Conservation (phyloP, 345 rosid species). For the Mangifera indica region DNA sequence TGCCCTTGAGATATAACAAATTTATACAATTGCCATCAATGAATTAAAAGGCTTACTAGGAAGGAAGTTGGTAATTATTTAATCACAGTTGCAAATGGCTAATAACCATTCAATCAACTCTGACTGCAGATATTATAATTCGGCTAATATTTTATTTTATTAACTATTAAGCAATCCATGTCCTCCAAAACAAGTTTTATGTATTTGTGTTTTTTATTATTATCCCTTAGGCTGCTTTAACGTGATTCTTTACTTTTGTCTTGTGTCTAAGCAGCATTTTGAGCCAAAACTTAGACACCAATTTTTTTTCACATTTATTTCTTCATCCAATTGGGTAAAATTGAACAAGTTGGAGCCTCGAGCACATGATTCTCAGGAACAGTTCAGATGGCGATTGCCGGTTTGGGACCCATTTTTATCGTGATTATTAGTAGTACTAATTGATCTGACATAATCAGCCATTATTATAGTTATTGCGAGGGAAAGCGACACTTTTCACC, state of each 20-base stretch:
- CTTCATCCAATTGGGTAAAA: neutral
- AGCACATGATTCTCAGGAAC: conserved; percentile 35
- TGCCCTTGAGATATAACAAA: too few relatives aligned
- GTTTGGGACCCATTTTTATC: conserved; percentile 12
- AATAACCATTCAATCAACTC: too few relatives aligned
- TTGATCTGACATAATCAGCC: neutral
- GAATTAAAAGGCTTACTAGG: too few relatives aligned
- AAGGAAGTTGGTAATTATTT: too few relatives aligned
- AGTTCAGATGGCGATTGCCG: neutral
- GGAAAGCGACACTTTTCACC: too few relatives aligned
- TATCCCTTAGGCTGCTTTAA: conserved; percentile 12
- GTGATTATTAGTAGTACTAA: neutral
- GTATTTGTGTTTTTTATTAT: neutral
- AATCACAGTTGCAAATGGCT: too few relatives aligned
- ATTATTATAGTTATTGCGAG: too few relatives aligned
- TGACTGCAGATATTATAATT: too few relatives aligned
- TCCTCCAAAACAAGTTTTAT: neutral
- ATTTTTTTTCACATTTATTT: neutral
- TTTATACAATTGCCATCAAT: too few relatives aligned
- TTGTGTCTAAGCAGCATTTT: neutral
- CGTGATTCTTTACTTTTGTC: conserved; percentile 16
- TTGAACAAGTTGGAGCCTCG: conserved; percentile 17
- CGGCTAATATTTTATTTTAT: too few relatives aligned
- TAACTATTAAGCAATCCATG: neutral
- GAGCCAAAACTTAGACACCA: conserved; percentile 5